phyloP scores from a whole-genome alignment of 2,329 filamentous ascomycete species.

The Bipolaris gigantea region DNA sequence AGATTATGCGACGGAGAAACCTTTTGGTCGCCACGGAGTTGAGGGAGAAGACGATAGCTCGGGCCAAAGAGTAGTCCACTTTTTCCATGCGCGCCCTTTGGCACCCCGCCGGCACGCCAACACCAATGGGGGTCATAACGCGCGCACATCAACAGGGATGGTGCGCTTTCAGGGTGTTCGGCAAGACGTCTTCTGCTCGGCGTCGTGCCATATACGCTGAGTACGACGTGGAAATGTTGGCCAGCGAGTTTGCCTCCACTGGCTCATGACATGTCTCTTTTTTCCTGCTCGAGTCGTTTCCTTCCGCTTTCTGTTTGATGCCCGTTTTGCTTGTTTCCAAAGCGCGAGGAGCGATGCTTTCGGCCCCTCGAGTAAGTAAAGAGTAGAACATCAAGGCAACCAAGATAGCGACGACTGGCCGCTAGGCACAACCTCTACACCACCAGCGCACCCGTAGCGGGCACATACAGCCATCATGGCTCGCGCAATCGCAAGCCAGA shows the following conservation, averaged over 20 bases:
- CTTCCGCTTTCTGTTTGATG: slow-evolving; percentile 1
- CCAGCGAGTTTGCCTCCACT: slow-evolving; percentile 11
- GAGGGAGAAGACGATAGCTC: slow-evolving; percentile 3
- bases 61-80: slow-evolving; percentile 4
- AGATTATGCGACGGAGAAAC: not conserved
- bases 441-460: slow-evolving; percentile 18
- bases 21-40: not conserved
- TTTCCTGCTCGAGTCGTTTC: not conserved
- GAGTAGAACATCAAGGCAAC: not conserved
- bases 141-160: slow-evolving; percentile 18
- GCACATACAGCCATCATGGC: slow-evolving; percentile 25
- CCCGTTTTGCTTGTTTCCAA: not conserved
- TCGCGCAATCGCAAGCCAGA: slow-evolving; percentile 51
- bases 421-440: not conserved
- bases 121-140: slow-evolving; percentile 18
- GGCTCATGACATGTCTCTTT: slow-evolving; percentile 1
- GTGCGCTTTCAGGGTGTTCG: slow-evolving; percentile 14
- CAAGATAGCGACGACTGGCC: not conserved
- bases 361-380: not conserved
- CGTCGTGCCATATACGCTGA: slow-evolving; percentile 11
- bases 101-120: slow-evolving; percentile 16
- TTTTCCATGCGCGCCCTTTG: not conserved
- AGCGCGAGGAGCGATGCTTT: slow-evolving; percentile 8
- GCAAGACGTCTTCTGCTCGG: slow-evolving; percentile 19
- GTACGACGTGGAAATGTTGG: slow-evolving; percentile 9